Percentiles rank a stretch among this genome's conserved stretches.
Evolutionary conservation across 2,329 filamentous ascomycete species (phyloP).

Genomic region (Rutstroemia sp.): DNA sequence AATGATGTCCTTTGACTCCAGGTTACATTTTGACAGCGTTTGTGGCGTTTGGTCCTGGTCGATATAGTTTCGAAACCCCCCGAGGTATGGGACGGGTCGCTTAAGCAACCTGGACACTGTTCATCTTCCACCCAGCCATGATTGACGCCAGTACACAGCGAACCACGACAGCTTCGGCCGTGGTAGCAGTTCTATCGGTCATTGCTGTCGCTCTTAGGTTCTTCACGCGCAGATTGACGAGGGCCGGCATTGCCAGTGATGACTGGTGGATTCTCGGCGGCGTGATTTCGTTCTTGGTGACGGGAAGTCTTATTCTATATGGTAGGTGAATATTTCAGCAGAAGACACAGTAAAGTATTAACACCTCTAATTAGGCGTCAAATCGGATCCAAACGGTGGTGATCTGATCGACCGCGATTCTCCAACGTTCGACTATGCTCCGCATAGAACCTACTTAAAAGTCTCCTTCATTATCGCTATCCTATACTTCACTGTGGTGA

Average conservation of each 20-base stretch:
- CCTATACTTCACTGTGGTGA: slow-evolving; percentile 5
- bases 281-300: background rate
- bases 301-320: slow-evolving; percentile 3
- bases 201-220: slow-evolving; percentile 10
- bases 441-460: slow-evolving; percentile 2
- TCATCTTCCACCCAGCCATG: background rate
- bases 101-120: background rate
- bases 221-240: slow-evolving; percentile 1
- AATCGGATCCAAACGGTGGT: slow-evolving; percentile 3
- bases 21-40: too few species aligned
- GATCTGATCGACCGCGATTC: slow-evolving; percentile 8
- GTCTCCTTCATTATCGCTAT: background rate
- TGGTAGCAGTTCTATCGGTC: slow-evolving; percentile 4
- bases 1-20: too few species aligned
- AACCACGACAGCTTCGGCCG: background rate
- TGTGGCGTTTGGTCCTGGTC: too few species aligned
- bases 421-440: slow-evolving; percentile 2
- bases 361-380: background rate
- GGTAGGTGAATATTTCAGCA: background rate
- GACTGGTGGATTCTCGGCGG: slow-evolving; percentile 12
- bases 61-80: too few species aligned
- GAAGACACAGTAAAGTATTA: background rate
- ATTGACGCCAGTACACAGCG: background rate
- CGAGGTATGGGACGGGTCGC: too few species aligned
- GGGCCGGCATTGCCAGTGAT: slow-evolving; percentile 7